Evolutionary conservation across 139 green algal genomes (phyloP).

Genomic region (Chara braunii): DNA sequence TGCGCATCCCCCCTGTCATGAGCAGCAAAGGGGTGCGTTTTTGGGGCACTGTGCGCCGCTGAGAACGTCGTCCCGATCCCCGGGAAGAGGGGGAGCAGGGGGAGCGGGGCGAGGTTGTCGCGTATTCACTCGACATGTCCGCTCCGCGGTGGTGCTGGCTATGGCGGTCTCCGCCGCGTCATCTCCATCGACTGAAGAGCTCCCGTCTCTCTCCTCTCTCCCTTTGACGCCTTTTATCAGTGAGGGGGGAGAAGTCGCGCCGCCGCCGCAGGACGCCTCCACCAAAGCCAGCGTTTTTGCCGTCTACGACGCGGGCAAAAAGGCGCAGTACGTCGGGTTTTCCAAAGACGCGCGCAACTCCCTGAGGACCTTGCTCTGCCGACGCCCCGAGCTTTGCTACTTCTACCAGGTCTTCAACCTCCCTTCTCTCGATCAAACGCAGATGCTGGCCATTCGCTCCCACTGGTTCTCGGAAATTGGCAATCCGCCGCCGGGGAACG

Average conservation of each 20-base stretch:
- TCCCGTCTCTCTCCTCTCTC: constrained; percentile 23
- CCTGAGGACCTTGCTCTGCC: constrained; percentile 65
- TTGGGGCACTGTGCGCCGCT: no score
- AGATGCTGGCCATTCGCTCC: constrained; percentile 58
- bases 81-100: no score
- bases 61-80: no score
- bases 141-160: background rate
- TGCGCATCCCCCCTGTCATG: no score
- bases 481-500: constrained; percentile 26
- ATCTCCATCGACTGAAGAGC: no score
- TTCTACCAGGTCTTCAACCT: constrained; percentile 67
- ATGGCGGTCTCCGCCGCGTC: no score
- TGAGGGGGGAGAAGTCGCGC: constrained; percentile 11
- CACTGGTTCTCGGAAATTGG: constrained; percentile 43
- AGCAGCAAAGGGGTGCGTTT: no score
- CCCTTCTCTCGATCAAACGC: constrained; percentile 59
- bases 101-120: no score
- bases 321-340: constrained; percentile 88
- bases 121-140: no score
- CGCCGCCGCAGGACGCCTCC: constrained; percentile 17
- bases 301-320: constrained; percentile 67
- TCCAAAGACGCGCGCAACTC: constrained; percentile 67
- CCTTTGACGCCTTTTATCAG: constrained; percentile 34
- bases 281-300: constrained; percentile 69
- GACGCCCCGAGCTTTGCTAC: constrained; percentile 69